A percentile compares a stretch with the other conserved stretches of the same genome.
Conservation (phyloP, 2,329 filamentous ascomycete species). For the Verticillium tricorpus region DNA sequence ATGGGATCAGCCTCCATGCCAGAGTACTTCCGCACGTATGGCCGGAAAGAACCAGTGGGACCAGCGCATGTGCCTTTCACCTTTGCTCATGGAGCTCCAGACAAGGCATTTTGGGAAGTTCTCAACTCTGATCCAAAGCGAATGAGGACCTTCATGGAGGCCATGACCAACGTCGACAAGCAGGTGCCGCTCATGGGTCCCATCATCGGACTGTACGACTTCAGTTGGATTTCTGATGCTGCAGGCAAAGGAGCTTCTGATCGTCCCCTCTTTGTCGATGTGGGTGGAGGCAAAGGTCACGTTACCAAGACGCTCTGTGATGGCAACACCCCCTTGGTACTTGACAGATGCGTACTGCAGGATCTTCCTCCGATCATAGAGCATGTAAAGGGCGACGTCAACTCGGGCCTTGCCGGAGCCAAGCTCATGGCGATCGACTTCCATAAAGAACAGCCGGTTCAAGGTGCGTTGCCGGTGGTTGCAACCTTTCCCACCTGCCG, state of each 20-base stretch:
- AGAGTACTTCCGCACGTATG: constrained; percentile 26
- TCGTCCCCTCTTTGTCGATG: constrained; percentile 24
- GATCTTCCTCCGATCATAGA: constrained; percentile 25
- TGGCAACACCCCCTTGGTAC: constrained; percentile 18
- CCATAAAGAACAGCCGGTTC: constrained; percentile 17
- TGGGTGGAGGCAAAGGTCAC: constrained; percentile 26
- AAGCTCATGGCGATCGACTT: constrained; percentile 24
- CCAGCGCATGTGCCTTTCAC: constrained; percentile 20
- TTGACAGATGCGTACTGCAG: constrained; percentile 24
- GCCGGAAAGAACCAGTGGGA: constrained; percentile 23
- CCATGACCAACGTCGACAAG: constrained; percentile 23
- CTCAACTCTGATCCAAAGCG: constrained; percentile 18
- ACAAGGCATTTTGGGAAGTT: constrained; percentile 27
- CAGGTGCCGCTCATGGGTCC: constrained; percentile 20
- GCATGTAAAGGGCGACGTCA: constrained; percentile 15
- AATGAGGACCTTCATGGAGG: constrained; percentile 21
- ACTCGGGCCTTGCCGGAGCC: constrained; percentile 10
- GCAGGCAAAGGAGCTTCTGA: not conserved
- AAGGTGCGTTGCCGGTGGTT: constrained; percentile 1
- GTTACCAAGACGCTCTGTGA: constrained; percentile 18
- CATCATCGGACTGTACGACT: constrained; percentile 24
- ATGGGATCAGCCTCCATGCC: constrained; percentile 18
- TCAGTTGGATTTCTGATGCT: constrained; percentile 19
- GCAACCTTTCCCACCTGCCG: too few species aligned
- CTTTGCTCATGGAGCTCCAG: constrained; percentile 21